phyloP scores from a whole-genome alignment of 345 rosid species.

The Isatis tinctoria region DNA sequence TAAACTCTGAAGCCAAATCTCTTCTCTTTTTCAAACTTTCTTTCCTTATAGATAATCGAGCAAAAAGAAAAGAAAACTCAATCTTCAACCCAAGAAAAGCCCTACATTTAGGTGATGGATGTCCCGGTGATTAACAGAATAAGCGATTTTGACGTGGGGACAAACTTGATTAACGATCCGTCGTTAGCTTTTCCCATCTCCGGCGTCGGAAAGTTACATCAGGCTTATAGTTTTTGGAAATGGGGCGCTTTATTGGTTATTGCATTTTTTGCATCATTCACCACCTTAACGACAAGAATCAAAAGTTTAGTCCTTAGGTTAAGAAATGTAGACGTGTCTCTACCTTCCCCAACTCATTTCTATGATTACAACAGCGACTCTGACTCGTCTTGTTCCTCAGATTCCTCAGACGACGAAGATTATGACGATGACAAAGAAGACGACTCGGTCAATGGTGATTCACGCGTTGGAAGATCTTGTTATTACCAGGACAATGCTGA shows the following conservation, averaged over 20 bases:
- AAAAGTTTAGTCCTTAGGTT: constrained; percentile 41
- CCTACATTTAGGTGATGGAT: constrained; percentile 39
- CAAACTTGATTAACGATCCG: constrained; percentile 34
- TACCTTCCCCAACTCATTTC: constrained; percentile 4
- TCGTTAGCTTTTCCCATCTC: constrained; percentile 33
- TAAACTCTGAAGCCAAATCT: too few species aligned
- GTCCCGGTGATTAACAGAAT: constrained; percentile 59
- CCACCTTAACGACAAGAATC: constrained; percentile 40
- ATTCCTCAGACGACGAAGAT: constrained; percentile 32
- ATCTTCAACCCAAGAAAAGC: not conserved
- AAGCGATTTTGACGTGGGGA: constrained; percentile 51
- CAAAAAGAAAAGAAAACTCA: not conserved
- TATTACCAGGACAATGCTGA: not conserved
- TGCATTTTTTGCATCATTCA: constrained; percentile 58
- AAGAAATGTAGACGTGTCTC: constrained; percentile 17
- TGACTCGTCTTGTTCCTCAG: constrained; percentile 34
- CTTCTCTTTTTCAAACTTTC: too few species aligned
- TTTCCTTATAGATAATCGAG: too few species aligned
- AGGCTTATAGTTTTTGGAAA: constrained; percentile 47
- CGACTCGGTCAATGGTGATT: constrained; percentile 29
- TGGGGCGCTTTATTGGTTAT: constrained; percentile 60
- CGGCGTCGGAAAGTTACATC: constrained; percentile 29
- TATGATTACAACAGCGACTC: constrained; percentile 37
- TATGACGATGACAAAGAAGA: constrained; percentile 31
- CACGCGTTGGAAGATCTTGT: constrained; percentile 37